Base-by-base conservation (phyloP, 2,329 filamentous ascomycete genomes). In the Aspergillus tanneri region DNA sequence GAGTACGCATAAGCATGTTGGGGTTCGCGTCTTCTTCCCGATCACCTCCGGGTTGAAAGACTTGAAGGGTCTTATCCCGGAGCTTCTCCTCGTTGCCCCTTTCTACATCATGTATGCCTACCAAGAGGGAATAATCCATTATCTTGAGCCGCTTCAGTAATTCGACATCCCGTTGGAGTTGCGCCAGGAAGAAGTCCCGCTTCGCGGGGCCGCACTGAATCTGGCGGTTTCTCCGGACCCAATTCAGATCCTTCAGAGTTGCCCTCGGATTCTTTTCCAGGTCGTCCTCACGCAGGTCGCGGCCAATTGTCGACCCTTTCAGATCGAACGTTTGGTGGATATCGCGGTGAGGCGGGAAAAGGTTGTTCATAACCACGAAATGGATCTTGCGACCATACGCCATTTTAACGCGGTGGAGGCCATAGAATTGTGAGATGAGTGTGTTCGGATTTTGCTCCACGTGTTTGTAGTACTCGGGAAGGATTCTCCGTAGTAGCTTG, bases 281-380 rank as follows among this genome's bases (percentile, higher is more conserved):
- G 49, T 95, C 85, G 38, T 95, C 89, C 68, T 97, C 93, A 60
- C 77, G 86, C 68, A 93, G 92, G 68, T 97, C 90, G 65, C 93
- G 83, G 11, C 93, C 93, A 57, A 97, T 84, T 0, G 92, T 97
- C 5, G 93, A 97, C 7, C 93, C 93, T 73, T 99, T 99, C 59
- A 99, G 72, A 69, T 99, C 93, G 64, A 96, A 99, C 3, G 91
- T 99, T 64, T 90, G 85, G 73, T 99, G 93, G 52, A 99, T 97
- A 69, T 99, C 93, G 59, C 92, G 84, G 72, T 99, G 93, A 5
- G 93, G 92, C 10, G 93, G 93, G 65, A 99, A 99, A 12, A 99
- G 81, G 69, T 99, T 99, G 77, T 99, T 99, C 93, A 99, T 99
- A 66, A 99, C 91, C 51, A 99, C 93, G 61, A 99, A 99, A 71